These are phyloP conservation scores for Fusarium avenaceum DNA, from an alignment of 2,329 filamentous ascomycete genomes.

Conservation along the genomic window DNA sequence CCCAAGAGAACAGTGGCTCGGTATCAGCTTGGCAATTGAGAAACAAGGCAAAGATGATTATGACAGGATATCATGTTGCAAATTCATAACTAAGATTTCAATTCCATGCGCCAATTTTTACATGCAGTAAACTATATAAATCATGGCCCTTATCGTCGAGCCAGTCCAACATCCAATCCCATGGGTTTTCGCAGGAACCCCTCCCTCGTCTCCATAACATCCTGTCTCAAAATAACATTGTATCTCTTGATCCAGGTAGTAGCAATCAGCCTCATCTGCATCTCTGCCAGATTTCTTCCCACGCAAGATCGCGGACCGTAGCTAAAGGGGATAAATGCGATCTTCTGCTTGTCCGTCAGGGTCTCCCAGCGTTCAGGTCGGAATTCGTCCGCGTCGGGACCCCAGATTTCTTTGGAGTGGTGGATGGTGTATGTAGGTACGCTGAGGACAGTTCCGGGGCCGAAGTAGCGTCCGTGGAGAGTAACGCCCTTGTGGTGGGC, in stretches of 20 bases:
- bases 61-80: too few species aligned
- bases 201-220: conserved; percentile 79
- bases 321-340: conserved; percentile 81
- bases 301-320: conserved; percentile 78
- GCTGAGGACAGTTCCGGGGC: conserved; percentile 80
- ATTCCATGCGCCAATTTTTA: background rate
- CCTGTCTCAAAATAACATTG: conserved; percentile 64
- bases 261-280: conserved; percentile 86
- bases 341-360: conserved; percentile 76
- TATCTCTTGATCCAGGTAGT: conserved; percentile 73
- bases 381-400: conserved; percentile 78
- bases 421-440: conserved; percentile 88
- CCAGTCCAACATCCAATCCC: conserved; percentile 62
- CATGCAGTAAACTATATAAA: background rate
- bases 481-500: conserved; percentile 71
- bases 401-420: conserved; percentile 81
- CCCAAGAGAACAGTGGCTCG: too few species aligned
- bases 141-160: conserved; percentile 7
- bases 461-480: conserved; percentile 78
- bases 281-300: conserved; percentile 86
- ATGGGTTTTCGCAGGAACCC: conserved; percentile 87
- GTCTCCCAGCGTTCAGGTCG: conserved; percentile 79
- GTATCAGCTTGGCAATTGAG: too few species aligned
- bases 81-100: background rate
- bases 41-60: too few species aligned